Percentiles rank a stretch among this genome's conserved stretches.
Evolutionary conservation across 805 yeast genomes (phyloP).

Genomic region (Hanseniaspora vineae): DNA sequence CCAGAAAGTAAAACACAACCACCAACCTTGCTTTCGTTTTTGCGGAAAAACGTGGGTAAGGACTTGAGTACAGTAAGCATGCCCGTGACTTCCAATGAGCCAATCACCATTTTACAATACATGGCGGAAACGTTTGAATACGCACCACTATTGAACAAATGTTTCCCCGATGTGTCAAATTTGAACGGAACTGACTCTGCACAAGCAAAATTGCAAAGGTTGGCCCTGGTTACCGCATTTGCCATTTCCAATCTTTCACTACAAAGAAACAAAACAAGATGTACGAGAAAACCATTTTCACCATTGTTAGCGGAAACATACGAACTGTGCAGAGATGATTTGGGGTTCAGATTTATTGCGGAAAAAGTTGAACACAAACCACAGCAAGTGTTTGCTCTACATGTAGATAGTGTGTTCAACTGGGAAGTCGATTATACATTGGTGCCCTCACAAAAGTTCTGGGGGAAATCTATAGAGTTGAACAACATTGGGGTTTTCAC

Average conservation of each 20-base stretch:
- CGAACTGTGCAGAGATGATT: slow-evolving; percentile 78
- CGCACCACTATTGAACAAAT: slow-evolving; percentile 44
- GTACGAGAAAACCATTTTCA: slow-evolving; percentile 81
- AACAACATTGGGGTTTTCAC: slow-evolving; percentile 58
- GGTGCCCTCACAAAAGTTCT: slow-evolving; percentile 73
- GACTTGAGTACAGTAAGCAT: slow-evolving; percentile 75
- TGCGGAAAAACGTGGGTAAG: slow-evolving; percentile 86
- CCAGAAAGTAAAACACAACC: slow-evolving; percentile 52
- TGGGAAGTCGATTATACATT: slow-evolving; percentile 64
- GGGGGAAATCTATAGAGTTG: slow-evolving; percentile 90
- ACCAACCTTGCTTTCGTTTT: slow-evolving; percentile 66
- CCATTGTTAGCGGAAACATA: slow-evolving; percentile 90
- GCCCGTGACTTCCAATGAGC: slow-evolving; percentile 94
- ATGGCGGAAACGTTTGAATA: slow-evolving; percentile 75
- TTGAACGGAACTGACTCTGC: slow-evolving; percentile 26
- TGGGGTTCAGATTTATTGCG: slow-evolving; percentile 57
- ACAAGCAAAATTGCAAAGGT: slow-evolving; percentile 36
- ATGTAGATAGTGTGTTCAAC: slow-evolving; percentile 38
- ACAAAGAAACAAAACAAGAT: slow-evolving; percentile 61
- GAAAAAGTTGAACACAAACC: slow-evolving; percentile 90
- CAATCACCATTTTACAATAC: slow-evolving; percentile 68
- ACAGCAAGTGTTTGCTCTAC: slow-evolving; percentile 60
- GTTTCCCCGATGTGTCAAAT: not conserved
- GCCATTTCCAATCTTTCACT: slow-evolving; percentile 65
- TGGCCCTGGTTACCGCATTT: slow-evolving; percentile 61